Base-by-base conservation (phyloP, 208 protist genomes). In the Phytomonas serpens region DNA sequence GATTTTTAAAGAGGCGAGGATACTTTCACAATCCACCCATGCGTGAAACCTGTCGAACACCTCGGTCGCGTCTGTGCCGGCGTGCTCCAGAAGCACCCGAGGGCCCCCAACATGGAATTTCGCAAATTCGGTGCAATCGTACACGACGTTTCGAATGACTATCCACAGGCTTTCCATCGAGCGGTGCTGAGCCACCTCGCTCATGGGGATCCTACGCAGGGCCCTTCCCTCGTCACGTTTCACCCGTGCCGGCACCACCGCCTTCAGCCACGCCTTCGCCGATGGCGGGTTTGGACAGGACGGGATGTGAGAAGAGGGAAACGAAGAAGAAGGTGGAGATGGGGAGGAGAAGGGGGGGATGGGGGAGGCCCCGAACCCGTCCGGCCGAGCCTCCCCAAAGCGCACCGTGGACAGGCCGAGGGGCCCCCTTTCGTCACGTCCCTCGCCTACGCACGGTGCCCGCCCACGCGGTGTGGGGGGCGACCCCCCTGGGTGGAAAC, bases 81-180 rank as follows among this genome's bases (percentile, higher is more conserved):
- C 88, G 74, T 79, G 91, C 11, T 70, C 75, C 47, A 79, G 69
- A 47, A 96, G 71, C 13, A 93, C 30, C n/a, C 69, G 73, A 32
- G 76, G 84, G 0, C 88, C 88, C 11, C 85, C 88, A 0, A 89
- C 89, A 78, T 96, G 91, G 40, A 82, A 93, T 36, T 75, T 77
- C 32, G 81, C 76, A 71, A 93, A 95, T 57, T 72, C 52, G 0
- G 88, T 94, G 69, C 80, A 83, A 75, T 95, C 87, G 77, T 94
- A 95, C 9, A 93, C 89, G 2, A 92, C 79, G 29, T 78, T 80
- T 13, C 76, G 69, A 5, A 95, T 71, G 30, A 96, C 86, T 34
- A 94, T 78, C 90, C 89, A 96, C 38, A 92, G 38, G 66, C 92
- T 86, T 62, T 86, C 85, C 29, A 67, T 32, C 0, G 73, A 84